These are phyloP conservation scores for Pythium dissotocum DNA, from an alignment of 352 stramenopile species.

Conservation along the genomic window DNA sequence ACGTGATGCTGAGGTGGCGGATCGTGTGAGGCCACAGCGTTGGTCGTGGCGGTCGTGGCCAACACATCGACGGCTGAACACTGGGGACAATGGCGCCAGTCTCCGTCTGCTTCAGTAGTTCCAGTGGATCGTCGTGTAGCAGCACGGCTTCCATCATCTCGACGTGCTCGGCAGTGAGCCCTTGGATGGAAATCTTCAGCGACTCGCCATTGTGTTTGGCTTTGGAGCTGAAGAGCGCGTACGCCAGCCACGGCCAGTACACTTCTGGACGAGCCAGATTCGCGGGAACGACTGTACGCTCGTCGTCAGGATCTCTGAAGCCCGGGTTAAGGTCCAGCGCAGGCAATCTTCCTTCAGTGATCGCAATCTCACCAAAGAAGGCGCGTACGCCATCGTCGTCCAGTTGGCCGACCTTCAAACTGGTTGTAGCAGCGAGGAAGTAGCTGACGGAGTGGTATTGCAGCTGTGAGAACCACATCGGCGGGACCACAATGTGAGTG, in stretches of 20 bases:
- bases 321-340: conserved; percentile 15
- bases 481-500: background rate
- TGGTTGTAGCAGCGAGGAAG: background rate
- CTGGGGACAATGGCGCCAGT: background rate
- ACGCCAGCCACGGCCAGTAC: conserved; percentile 25
- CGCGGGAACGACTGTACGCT: background rate
- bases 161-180: conserved; percentile 1
- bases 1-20: background rate
- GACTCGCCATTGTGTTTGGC: conserved; percentile 2
- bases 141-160: conserved; percentile 11
- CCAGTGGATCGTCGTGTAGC: conserved; percentile 4
- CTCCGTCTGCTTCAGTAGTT: conserved; percentile 1
- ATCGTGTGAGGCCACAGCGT: conserved; percentile 1
- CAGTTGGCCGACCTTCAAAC: background rate
- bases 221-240: conserved; percentile 19
- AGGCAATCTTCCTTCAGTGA: background rate
- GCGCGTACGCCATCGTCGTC: background rate
- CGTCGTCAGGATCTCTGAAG: conserved; percentile 1
- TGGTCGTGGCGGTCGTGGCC: background rate
- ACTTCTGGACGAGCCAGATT: conserved; percentile 1
- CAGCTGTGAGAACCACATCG: background rate
- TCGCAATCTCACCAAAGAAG: background rate
- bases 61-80: background rate
- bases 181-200: background rate
- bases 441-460: background rate